These are phyloP conservation scores for Suhomyces pyralidae DNA, from an alignment of 805 yeast species.

Conservation along the genomic window DNA sequence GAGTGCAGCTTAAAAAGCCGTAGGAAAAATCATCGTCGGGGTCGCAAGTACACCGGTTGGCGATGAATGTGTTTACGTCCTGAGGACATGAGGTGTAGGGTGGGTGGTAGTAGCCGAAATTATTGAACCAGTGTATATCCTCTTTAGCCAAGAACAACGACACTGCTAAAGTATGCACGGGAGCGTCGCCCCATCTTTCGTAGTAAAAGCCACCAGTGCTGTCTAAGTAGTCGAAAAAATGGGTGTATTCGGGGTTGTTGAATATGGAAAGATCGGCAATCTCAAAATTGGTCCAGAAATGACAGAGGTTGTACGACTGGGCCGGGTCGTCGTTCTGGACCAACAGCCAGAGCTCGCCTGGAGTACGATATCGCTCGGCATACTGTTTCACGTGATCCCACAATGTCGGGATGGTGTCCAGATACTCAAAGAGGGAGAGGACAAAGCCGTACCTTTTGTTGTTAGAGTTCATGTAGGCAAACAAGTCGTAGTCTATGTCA, in stretches of 20 bases:
- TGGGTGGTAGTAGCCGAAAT: conserved; percentile 71
- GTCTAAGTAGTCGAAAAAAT: conserved; percentile 65
- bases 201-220: conserved; percentile 77
- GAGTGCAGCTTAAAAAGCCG: conserved; percentile 10
- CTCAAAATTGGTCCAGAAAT: conserved; percentile 90
- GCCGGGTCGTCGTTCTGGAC: conserved; percentile 49
- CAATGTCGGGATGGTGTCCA: conserved; percentile 58
- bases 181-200: conserved; percentile 94
- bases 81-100: conserved; percentile 81
- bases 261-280: conserved; percentile 81
- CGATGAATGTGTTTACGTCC: conserved; percentile 50
- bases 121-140: conserved; percentile 81
- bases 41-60: conserved; percentile 69
- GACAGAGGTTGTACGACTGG: conserved; percentile 52
- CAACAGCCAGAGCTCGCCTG: conserved; percentile 51
- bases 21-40: conserved; percentile 69
- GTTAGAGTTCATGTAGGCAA: conserved; percentile 66
- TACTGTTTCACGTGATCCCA: conserved; percentile 68
- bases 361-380: conserved; percentile 50
- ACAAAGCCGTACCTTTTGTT: conserved; percentile 72
- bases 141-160: conserved; percentile 65
- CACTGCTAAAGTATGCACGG: conserved; percentile 77
- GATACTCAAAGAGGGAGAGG: conserved; percentile 65
- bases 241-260: conserved; percentile 61
- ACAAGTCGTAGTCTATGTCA: conserved; percentile 71